Percentiles rank a stretch among this genome's conserved stretches.
Evolutionary conservation across 2,329 filamentous ascomycete genomes (phyloP).

Genomic region (Rhinocladiella similis): DNA sequence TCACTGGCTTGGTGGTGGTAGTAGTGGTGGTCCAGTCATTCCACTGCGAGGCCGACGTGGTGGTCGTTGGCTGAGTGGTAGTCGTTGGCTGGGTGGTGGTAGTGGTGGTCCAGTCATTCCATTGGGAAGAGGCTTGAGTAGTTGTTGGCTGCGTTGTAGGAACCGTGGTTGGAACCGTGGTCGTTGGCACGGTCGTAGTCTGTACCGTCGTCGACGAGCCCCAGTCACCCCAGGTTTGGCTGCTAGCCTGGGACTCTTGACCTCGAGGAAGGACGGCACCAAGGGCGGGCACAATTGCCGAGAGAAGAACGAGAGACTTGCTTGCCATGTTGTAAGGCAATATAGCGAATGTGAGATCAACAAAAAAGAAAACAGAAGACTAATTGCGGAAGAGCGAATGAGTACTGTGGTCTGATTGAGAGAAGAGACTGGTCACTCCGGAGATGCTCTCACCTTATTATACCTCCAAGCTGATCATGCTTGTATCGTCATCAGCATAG

Average conservation of each 20-base stretch:
- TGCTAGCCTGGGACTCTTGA: slow-evolving; percentile 1
- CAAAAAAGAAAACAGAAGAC: slow-evolving; percentile 12
- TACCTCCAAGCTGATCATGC: not conserved
- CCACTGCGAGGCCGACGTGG: not conserved
- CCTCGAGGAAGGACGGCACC: slow-evolving; percentile 18
- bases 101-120: slow-evolving; percentile 1
- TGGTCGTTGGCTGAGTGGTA: not conserved
- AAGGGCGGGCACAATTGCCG: slow-evolving; percentile 19
- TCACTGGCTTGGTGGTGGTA: not conserved
- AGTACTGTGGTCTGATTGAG: not conserved
- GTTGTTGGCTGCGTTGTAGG: not conserved
- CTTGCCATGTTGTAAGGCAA: slow-evolving; percentile 9
- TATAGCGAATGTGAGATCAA: slow-evolving; percentile 17
- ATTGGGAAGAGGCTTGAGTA: not conserved
- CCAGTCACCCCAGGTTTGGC: slow-evolving; percentile 11
- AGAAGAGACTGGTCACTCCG: not conserved
- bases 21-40: not conserved
- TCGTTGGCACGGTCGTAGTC: not conserved
- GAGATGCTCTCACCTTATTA: not conserved
- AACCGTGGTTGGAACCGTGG: not conserved
- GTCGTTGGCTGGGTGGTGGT: not conserved
- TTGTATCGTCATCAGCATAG: not conserved
- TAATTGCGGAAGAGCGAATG: not conserved
- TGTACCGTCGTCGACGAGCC: not conserved
- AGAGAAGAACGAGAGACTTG: slow-evolving; percentile 23